Base-by-base conservation (phyloP, 1,284 basidiomycete species). In the Trichosporon asahii region DNA sequence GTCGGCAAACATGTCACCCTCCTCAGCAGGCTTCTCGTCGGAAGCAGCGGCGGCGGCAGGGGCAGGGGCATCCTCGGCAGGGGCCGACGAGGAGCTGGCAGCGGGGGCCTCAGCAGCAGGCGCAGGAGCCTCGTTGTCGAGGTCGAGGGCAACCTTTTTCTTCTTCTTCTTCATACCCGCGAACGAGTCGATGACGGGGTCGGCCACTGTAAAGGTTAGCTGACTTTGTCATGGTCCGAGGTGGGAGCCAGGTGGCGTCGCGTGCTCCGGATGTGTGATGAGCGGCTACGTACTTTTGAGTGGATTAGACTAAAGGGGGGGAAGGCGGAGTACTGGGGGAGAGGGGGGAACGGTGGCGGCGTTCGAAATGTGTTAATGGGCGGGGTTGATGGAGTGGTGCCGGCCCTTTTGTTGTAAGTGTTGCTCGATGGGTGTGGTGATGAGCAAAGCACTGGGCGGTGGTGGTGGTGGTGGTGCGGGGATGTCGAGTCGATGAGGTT, bases 101-200 rank as follows among this genome's bases (percentile, higher is more conserved):
- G 80, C 80, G 40, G 79, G 72, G 35, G 79, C 79, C 31, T 77
- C 78, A 57, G 80, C 76, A 66, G 79, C 77, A 3, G 75, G 70
- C 27, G 69, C 70, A 23, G 72, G 68, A 15, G 76, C 75, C 23
- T 80, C 72, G 40, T 84, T 83, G 66, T 82, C 82, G 57, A 80
- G 70, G 69, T 84, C 82, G 71, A 83, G 76, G 66, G 78, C 79
- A 33, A 77, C 78, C 80, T 85, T 85, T 77, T 84, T 85, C 80
- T 83, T 85, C 82, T 85, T 85, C 80, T 85, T 85, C 80, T 86
- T 86, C 81, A 86, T 82, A 67, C 85, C 85, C 27, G 84, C 83
- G 76, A 86, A 86, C 71, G 85, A 78, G 75, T 85, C 84, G 70
- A 83, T 83, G 67, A 81, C 80, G 68, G 80, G 80, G 74, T 84